Evolutionary conservation across 1,284 basidiomycete species (phyloP), one percentile per base, ranked within the genome.

Genomic region (Meira nashicola): DNA sequence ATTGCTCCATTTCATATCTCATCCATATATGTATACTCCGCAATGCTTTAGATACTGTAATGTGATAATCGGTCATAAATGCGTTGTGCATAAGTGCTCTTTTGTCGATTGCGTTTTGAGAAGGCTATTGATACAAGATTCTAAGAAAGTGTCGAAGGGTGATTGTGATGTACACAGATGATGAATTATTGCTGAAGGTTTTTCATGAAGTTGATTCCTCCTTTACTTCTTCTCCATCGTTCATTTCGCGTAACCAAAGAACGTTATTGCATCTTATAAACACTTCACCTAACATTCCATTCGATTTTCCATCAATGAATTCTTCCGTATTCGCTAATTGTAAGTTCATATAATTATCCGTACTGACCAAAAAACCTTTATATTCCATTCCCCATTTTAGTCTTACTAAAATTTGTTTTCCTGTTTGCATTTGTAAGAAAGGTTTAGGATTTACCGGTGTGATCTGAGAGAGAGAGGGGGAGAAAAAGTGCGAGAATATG

Each of bases 351-450:
- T 96, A 99, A 33, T 90, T 90, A 80, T 99, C 95, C 5, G 94
- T 96, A 78, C 90, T 94, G 68, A 98, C 94, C 63, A 99, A 84
- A 82, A 94, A 98, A 51, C 95, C 94, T 83, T 93, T 96, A 84
- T 98, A 98, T 80, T 97, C 93, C 65, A 97, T 84, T 64, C 95
- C 95, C 95, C 95, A 99, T 83, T 99, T 99, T 78, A 99, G 85
- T 63, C 87, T 86, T 60, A 98, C 93, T 74, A 87, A 89, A 53
- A 97, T 91, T 48, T 89, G 89, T 84, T 98, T 97, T 72, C 95
- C 95, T 25, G 94, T 97, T 73, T 97, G 86, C 80, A 95, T 91
- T 82, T 97, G 92, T 74, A 99, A 85, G 82, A 98, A 98, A 8
- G 95, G 95, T 82, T 97, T 97, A 17, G 95, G 94, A 81, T 98